Percentiles rank a stretch among this genome's conserved stretches.
These are phyloP conservation scores for Myrica gale DNA, from an alignment of 306 rosid species.

Conservation along the genomic window DNA sequence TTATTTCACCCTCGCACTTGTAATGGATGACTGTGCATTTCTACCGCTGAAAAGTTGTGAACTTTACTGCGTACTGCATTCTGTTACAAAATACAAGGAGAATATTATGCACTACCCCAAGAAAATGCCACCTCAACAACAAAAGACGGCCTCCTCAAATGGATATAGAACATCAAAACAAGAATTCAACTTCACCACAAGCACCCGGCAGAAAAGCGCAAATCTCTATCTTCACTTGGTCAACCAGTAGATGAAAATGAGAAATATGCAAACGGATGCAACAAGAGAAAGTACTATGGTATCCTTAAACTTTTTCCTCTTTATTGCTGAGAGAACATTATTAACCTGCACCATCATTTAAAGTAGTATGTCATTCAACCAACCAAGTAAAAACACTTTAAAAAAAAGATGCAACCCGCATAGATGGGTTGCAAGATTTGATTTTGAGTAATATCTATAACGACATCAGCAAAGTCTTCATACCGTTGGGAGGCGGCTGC, in stretches of 20 bases:
- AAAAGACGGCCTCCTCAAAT: slow-evolving; percentile 8
- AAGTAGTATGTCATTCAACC: slow-evolving; percentile 23
- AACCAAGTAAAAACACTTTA: neutral
- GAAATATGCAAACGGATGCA: slow-evolving; percentile 88
- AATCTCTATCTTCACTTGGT: slow-evolving; percentile 53
- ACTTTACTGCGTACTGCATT: slow-evolving; percentile 28
- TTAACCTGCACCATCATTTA: slow-evolving; percentile 64
- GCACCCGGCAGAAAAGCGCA: slow-evolving; percentile 9
- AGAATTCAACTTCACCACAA: slow-evolving; percentile 28
- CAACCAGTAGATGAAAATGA: slow-evolving; percentile 85
- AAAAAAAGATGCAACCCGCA: neutral
- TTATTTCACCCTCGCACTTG: neutral
- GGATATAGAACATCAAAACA: slow-evolving; percentile 16
- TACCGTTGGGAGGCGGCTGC: slow-evolving; percentile 97
- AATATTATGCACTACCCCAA: slow-evolving; percentile 32
- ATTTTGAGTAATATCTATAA: slow-evolving; percentile 10
- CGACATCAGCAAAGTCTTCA: slow-evolving; percentile 21
- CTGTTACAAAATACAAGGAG: slow-evolving; percentile 28
- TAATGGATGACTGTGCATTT: neutral
- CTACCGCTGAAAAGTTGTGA: neutral
- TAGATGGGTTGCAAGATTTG: neutral
- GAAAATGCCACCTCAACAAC: neutral
- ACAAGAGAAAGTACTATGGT: slow-evolving; percentile 81
- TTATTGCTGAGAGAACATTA: slow-evolving; percentile 67
- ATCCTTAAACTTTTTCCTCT: slow-evolving; percentile 91